These are phyloP conservation scores for Cladophialophora immunda DNA, from an alignment of 2,329 filamentous ascomycete species.

Conservation along the genomic window DNA sequence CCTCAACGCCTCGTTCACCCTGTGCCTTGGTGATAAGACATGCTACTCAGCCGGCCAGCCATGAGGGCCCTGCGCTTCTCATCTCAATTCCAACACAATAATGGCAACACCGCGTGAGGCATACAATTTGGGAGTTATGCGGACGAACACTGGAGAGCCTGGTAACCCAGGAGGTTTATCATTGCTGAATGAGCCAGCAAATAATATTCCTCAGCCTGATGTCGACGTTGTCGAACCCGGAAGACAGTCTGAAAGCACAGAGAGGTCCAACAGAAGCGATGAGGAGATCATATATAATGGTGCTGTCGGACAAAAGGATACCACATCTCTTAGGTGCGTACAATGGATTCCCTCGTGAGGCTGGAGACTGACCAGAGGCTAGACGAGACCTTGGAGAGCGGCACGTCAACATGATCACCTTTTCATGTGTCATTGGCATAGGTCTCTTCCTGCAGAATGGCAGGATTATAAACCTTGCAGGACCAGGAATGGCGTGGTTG, in stretches of 20 bases:
- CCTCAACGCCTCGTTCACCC: background rate
- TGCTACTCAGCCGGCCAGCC: background rate
- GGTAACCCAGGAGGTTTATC: constrained; percentile 2
- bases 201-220: background rate
- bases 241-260: background rate
- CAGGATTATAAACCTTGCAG: constrained; percentile 31
- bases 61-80: background rate
- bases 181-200: background rate
- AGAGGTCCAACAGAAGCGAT: constrained; percentile 6
- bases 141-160: background rate
- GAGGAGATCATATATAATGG: background rate
- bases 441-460: constrained; percentile 38
- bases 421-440: constrained; percentile 35
- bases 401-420: constrained; percentile 39
- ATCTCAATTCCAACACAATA: background rate
- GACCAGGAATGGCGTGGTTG: constrained; percentile 34
- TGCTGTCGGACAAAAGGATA: background rate
- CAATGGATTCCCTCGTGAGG: background rate
- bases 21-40: background rate
- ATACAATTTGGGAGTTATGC: background rate
- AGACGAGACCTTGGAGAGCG: constrained; percentile 14
- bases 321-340: constrained; percentile 9
- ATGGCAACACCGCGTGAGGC: background rate
- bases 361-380: background rate
- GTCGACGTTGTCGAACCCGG: background rate